A percentile compares a stretch with the other conserved stretches of the same genome.
phyloP scores from a whole-genome alignment of 371 early-diverging fungal genomes.

The Capillidium rhysosporum region DNA sequence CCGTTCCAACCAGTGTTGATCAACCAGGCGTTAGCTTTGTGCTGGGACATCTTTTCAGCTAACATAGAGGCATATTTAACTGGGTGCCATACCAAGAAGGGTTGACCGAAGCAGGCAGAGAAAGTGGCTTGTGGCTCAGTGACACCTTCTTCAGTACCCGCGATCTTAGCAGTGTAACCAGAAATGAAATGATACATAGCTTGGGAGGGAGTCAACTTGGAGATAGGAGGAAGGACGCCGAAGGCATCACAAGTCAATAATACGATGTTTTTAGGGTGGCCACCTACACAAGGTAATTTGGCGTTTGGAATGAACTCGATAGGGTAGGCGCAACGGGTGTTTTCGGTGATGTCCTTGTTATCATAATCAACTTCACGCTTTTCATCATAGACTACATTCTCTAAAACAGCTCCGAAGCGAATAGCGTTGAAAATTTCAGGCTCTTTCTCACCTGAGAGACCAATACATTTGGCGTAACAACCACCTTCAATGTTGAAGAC shows the following conservation, averaged over 20 bases:
- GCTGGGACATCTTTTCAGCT: slow-evolving; percentile 77
- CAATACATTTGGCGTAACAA: slow-evolving; percentile 95
- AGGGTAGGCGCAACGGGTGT: slow-evolving; percentile 96
- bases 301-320: slow-evolving; percentile 93
- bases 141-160: slow-evolving; percentile 94
- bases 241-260: slow-evolving; percentile 95
- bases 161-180: slow-evolving; percentile 80
- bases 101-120: slow-evolving; percentile 90
- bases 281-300: slow-evolving; percentile 82
- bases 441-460: slow-evolving; percentile 85
- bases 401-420: slow-evolving; percentile 82
- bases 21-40: slow-evolving; percentile 85
- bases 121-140: slow-evolving; percentile 87
- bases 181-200: slow-evolving; percentile 97
- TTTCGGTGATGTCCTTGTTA: slow-evolving; percentile 72
- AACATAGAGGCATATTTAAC: slow-evolving; percentile 93
- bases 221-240: slow-evolving; percentile 90
- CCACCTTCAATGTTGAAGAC: slow-evolving; percentile 98
- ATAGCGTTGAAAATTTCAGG: slow-evolving; percentile 95
- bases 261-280: slow-evolving; percentile 91
- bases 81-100: slow-evolving; percentile 94
- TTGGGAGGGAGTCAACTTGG: slow-evolving; percentile 75
- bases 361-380: slow-evolving; percentile 73
- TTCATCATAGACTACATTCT: slow-evolving; percentile 81
- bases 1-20: slow-evolving; percentile 98